These are phyloP conservation scores for Bondarzewia mesenterica DNA, from an alignment of 1,284 basidiomycete genomes.

Conservation along the genomic window DNA sequence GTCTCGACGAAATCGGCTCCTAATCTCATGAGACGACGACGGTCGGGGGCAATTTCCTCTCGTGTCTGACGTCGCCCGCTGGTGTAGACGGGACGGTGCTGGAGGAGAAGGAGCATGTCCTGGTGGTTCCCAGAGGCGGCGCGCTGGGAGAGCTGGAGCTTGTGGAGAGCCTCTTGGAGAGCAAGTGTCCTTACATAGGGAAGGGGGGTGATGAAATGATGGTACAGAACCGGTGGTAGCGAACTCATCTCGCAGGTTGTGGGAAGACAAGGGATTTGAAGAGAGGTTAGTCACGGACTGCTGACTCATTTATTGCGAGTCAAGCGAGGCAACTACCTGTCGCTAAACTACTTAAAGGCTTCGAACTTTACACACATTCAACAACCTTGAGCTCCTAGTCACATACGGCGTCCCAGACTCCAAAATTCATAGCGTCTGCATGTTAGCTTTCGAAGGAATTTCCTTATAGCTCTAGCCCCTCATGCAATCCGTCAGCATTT, in stretches of 20 bases:
- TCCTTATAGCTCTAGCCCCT: too few relatives aligned
- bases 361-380: too few relatives aligned
- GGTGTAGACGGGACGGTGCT: conserved; percentile 94
- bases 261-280: too few relatives aligned
- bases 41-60: conserved; percentile 57
- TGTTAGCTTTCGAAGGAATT: too few relatives aligned
- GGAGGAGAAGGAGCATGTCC: conserved; percentile 63
- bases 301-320: too few relatives aligned
- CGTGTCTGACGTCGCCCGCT: conserved; percentile 79
- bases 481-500: too few relatives aligned
- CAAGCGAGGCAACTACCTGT: too few relatives aligned
- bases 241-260: conserved; percentile 30
- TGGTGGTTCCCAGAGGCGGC: conserved; percentile 36
- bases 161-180: conserved; percentile 65
- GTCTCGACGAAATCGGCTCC: conserved; percentile 87
- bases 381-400: too few relatives aligned
- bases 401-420: too few relatives aligned
- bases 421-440: too few relatives aligned
- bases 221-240: conserved; percentile 68
- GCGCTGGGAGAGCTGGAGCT: conserved; percentile 42
- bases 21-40: conserved; percentile 55
- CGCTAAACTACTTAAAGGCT: too few relatives aligned
- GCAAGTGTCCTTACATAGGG: conserved; percentile 65
- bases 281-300: too few relatives aligned
- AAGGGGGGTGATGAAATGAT: conserved; percentile 66